phyloP scores from a whole-genome alignment of 108 stramenopile species.

The Cyclostephanos invisitatus region DNA sequence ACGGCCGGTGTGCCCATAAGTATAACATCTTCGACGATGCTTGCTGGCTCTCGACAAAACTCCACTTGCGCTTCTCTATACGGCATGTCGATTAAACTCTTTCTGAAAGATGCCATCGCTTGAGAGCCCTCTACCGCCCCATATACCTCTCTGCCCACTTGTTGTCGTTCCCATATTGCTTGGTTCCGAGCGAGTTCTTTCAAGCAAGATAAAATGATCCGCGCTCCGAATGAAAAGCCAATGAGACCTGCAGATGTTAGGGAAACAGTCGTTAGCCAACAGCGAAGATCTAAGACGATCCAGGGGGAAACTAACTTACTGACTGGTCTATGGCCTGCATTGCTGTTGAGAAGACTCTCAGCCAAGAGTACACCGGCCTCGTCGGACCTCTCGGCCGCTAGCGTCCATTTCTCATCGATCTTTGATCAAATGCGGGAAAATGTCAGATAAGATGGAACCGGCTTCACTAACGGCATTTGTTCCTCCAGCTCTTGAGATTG shows the following conservation, averaged over 20 bases:
- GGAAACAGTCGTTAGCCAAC: background rate
- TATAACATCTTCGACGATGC: slow-evolving; percentile 56
- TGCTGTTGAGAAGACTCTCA: slow-evolving; percentile 31
- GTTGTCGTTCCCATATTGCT: slow-evolving; percentile 11
- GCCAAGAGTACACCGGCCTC: slow-evolving; percentile 58
- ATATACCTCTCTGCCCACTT: background rate
- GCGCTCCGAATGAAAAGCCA: slow-evolving; percentile 65
- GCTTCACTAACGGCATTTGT: too few species aligned
- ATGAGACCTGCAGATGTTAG: slow-evolving; percentile 46
- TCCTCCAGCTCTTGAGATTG: slow-evolving; percentile 26
- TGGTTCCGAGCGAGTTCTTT: slow-evolving; percentile 40
- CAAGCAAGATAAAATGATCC: slow-evolving; percentile 59
- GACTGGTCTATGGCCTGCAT: slow-evolving; percentile 58
- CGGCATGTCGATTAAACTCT: background rate
- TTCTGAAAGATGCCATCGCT: background rate
- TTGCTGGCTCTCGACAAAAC: slow-evolving; percentile 8
- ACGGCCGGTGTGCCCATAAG: slow-evolving; percentile 16
- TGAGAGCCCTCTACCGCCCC: background rate
- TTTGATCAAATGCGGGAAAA: too few species aligned
- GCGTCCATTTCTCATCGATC: slow-evolving; percentile 13
- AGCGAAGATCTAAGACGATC: background rate
- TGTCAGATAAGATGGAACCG: too few species aligned
- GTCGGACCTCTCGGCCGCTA: slow-evolving; percentile 45
- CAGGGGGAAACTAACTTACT: slow-evolving; percentile 1
- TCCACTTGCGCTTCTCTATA: too few species aligned